phyloP scores from a whole-genome alignment of 805 yeast genomes.

The Grigorovia jiainica region DNA sequence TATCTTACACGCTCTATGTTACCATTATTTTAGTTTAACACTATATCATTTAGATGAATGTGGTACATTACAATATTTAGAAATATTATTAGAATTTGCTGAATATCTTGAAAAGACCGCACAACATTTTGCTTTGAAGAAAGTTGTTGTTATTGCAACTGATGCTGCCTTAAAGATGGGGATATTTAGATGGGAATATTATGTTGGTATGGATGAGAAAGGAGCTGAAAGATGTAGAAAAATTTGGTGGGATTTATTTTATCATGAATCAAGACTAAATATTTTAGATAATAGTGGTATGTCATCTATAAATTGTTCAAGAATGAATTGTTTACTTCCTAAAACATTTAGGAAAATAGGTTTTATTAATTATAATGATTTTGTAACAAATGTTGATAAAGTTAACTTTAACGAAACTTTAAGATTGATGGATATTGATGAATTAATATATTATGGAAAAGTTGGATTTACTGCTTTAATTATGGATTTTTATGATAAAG shows the following conservation, averaged over 20 bases:
- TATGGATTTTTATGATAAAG: constrained; percentile 15
- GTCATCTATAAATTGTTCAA: constrained; percentile 15
- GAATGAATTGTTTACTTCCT: constrained; percentile 20
- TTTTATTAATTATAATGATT: constrained; percentile 14
- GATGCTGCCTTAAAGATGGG: constrained; percentile 20
- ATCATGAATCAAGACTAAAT: constrained; percentile 17
- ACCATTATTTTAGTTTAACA: constrained; percentile 18
- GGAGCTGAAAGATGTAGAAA: constrained; percentile 21
- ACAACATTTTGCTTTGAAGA: constrained; percentile 18
- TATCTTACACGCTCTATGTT: constrained; percentile 15
- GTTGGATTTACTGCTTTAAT: constrained; percentile 10
- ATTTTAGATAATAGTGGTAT: constrained; percentile 11
- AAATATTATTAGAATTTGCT: constrained; percentile 16
- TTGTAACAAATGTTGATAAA: constrained; percentile 5
- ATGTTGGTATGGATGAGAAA: constrained; percentile 23
- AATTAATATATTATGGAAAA: constrained; percentile 14
- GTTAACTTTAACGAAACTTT: constrained; percentile 1
- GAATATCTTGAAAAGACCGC: constrained; percentile 21
- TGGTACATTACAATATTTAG: no score
- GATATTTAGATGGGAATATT: constrained; percentile 26
- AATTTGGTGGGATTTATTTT: constrained; percentile 25
- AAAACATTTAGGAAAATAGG: constrained; percentile 18
- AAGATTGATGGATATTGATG: constrained; percentile 8
- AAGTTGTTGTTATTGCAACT: constrained; percentile 16
- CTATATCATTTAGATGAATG: constrained; percentile 14